Percentiles rank a stretch among this genome's conserved stretches.
phyloP scores from a whole-genome alignment of 2,329 filamentous ascomycete species.

The Trichophyton rubrum region DNA sequence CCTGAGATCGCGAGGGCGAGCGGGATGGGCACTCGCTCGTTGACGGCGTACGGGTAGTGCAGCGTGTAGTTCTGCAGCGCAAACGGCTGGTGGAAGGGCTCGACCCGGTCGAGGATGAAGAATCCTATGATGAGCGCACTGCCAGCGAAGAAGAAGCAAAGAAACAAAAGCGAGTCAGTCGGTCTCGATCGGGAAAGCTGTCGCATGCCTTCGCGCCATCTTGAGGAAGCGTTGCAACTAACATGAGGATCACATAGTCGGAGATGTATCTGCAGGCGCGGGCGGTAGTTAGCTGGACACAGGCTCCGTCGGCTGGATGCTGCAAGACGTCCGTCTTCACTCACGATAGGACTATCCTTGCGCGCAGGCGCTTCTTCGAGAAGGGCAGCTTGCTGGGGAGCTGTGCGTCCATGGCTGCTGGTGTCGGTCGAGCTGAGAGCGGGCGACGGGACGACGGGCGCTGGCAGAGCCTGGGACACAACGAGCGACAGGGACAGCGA shows the following conservation, averaged over 20 bases:
- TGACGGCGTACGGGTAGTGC: conserved; percentile 45
- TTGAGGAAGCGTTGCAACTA: conserved; percentile 18
- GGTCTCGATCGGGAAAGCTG: conserved; percentile 6
- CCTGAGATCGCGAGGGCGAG: conserved; percentile 39
- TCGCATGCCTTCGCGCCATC: conserved; percentile 5
- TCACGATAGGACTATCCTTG: conserved; percentile 42
- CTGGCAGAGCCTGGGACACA: too few relatives aligned
- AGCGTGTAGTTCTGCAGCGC: conserved; percentile 44
- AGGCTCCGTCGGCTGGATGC: not conserved
- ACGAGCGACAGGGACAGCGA: not conserved
- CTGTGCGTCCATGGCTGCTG: conserved; percentile 11
- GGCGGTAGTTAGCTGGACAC: too few relatives aligned
- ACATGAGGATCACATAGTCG: conserved; percentile 50
- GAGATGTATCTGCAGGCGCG: conserved; percentile 38
- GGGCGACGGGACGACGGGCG: too few relatives aligned
- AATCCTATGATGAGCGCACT: conserved; percentile 42
- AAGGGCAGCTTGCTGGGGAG: conserved; percentile 38
- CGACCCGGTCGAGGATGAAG: conserved; percentile 40
- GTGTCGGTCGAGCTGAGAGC: too few relatives aligned
- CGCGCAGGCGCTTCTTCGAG: conserved; percentile 40
- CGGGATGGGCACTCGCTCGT: conserved; percentile 43
- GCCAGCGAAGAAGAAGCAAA: not conserved
- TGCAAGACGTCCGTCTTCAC: conserved; percentile 11
- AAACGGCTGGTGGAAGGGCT: conserved; percentile 48
- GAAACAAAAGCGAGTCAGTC: conserved; percentile 1